These are phyloP conservation scores for Larix sibirica DNA, from an alignment of 83 land plant species.

Conservation along the genomic window DNA sequence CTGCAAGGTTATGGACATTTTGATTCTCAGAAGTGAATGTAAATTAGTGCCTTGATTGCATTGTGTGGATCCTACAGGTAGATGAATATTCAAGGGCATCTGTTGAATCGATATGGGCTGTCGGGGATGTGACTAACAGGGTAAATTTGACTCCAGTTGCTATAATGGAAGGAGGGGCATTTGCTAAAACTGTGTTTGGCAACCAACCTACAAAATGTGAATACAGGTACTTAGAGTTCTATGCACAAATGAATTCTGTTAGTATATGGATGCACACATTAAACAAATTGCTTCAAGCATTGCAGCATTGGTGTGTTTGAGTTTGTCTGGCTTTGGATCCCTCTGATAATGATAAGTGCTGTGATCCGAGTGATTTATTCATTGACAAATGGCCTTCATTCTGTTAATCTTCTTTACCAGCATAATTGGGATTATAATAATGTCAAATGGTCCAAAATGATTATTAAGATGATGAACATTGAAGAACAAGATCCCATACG, in stretches of 20 bases:
- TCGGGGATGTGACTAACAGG: slow-evolving; percentile 97
- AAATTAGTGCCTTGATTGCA: neutral
- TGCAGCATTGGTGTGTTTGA: neutral
- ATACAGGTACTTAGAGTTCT: slow-evolving; percentile 52
- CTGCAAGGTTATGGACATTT: neutral
- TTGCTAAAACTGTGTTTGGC: slow-evolving; percentile 88
- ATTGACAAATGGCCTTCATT: too few species aligned
- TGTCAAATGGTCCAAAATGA: neutral
- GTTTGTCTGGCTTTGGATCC: neutral
- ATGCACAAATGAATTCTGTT: neutral
- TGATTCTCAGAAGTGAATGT: neutral
- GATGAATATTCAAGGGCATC: slow-evolving; percentile 90
- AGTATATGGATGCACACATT: neutral
- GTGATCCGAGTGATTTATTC: too few species aligned
- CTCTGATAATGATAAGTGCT: too few species aligned
- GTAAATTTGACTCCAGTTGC: slow-evolving; percentile 98
- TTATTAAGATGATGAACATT: neutral
- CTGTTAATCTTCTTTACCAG: too few species aligned
- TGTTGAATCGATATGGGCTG: slow-evolving; percentile 97
- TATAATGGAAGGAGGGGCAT: slow-evolving; percentile 97
- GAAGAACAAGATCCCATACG: neutral
- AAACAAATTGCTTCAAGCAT: neutral
- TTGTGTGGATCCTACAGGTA: slow-evolving; percentile 47
- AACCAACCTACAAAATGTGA: slow-evolving; percentile 86
- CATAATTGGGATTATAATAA: neutral